Conservation (phyloP, 768 basidiomycete genomes). For the Calocybe gangraenosa region DNA sequence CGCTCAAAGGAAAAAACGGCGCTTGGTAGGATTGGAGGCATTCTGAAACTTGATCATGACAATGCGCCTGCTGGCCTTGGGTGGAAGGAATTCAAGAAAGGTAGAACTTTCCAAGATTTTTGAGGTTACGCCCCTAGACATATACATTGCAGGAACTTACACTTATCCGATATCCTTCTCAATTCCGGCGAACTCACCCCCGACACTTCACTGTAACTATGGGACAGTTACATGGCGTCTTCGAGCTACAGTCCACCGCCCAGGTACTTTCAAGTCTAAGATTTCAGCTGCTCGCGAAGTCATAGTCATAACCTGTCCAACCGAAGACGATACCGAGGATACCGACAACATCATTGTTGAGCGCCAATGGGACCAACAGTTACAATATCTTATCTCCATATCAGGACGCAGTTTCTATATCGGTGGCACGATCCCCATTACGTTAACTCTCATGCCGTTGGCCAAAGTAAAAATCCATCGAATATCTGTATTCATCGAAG, state of each 20-base stretch:
- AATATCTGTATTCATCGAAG: conserved; percentile 73
- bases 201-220: conserved; percentile 68
- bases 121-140: neutral
- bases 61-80: conserved; percentile 42
- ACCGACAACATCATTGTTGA: conserved; percentile 78
- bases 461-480: conserved; percentile 79
- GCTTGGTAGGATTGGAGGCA: conserved; percentile 35
- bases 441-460: conserved; percentile 78
- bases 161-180: conserved; percentile 92
- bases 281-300: conserved; percentile 70
- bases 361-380: conserved; percentile 85
- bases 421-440: conserved; percentile 77
- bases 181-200: conserved; percentile 76
- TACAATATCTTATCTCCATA: conserved; percentile 76
- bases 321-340: conserved; percentile 85
- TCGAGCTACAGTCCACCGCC: conserved; percentile 78
- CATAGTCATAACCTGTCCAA: conserved; percentile 66
- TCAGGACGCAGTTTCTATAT: conserved; percentile 76
- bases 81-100: conserved; percentile 90
- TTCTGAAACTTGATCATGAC: conserved; percentile 33
- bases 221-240: conserved; percentile 79
- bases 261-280: conserved; percentile 75
- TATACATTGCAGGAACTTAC: conserved; percentile 64
- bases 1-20: conserved; percentile 28
- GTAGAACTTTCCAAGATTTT: conserved; percentile 31